Evolutionary conservation across 257 asterid species (phyloP).

Genomic region (Hygrophila difformis): DNA sequence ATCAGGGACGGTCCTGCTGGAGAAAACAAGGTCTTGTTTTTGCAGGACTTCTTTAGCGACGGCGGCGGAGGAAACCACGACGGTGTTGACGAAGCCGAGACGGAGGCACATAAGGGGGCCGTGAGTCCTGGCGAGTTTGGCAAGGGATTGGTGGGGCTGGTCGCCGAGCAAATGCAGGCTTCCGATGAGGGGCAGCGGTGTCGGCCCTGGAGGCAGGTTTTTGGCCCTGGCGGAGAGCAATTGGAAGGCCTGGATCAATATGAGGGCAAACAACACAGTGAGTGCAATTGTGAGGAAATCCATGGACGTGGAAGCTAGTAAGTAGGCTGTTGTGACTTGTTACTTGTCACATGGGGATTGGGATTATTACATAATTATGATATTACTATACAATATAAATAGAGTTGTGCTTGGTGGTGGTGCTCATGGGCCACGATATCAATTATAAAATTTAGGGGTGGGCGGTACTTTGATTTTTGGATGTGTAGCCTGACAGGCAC

Average conservation of each 20-base stretch:
- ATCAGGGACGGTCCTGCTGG: conserved; percentile 38
- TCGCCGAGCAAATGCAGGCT: conserved; percentile 65
- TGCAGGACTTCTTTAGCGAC: conserved; percentile 57
- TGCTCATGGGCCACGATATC: too few relatives aligned
- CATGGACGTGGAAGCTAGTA: conserved; percentile 14
- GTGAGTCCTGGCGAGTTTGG: conserved; percentile 38
- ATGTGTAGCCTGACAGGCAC: too few relatives aligned
- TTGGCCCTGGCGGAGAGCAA: conserved; percentile 18
- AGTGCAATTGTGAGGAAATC: conserved; percentile 28
- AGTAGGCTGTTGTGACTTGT: too few relatives aligned
- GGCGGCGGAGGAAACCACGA: conserved; percentile 51
- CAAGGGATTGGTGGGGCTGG: conserved; percentile 56
- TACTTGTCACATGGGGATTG: too few relatives aligned
- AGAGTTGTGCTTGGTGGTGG: too few relatives aligned
- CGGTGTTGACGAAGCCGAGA: conserved; percentile 43
- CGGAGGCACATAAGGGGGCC: conserved; percentile 69
- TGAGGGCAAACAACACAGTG: conserved; percentile 6
- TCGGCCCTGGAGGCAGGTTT: conserved; percentile 65
- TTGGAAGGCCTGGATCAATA: conserved; percentile 23
- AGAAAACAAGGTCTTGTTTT: conserved; percentile 55
- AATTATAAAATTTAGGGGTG: too few relatives aligned
- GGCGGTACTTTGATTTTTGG: too few relatives aligned
- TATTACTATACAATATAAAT: too few relatives aligned
- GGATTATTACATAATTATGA: too few relatives aligned
- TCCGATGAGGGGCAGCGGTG: conserved; percentile 64